Base-by-base conservation (phyloP, 2,329 filamentous ascomycete species). In the Didymella segeticola region DNA sequence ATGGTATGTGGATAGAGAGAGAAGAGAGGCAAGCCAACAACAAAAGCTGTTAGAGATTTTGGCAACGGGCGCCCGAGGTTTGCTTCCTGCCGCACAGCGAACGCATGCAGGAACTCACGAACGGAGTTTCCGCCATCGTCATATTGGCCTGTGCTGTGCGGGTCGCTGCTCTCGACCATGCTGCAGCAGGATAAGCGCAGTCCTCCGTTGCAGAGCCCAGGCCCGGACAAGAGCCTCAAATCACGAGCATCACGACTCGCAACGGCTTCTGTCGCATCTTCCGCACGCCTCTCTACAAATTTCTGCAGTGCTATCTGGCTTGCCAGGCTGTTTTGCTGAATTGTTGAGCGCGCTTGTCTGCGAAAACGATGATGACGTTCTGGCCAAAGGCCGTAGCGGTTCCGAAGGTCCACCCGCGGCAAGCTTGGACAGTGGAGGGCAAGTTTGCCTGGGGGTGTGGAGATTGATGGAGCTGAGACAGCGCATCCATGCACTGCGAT, bases 71-170 rank as follows among this genome's bases (percentile, higher is more conserved):
- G 56, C 60, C 60, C 56, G 60, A 60, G 50, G 55, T 57, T 41
- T 60, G 38, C 52, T 61, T 46, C 43, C 37, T 47, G 46, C 48
- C 62, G 49, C 43, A 42, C 14, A 33, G 20, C 61, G 59, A 60
- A 65, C 56, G 63, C 62, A 64, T 71, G 68, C 68, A 69, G 63
- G 68, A 67, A 69, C 62, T 70, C 61, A 59, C 64, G 64, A 71
- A 37, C 45, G 39, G 51, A 54, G 51, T 42, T 51, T 49, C 51
- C 39, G 69, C 50, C 57, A 62, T 60, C 46, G 62, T 70, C 63
- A 69, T n/a, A n/a, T 69, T 63, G 57, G 64, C 53, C 59, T 60
- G 61, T 66, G 62, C 67, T n/a, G 52, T 53, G 59, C 61, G 42
- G 57, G 43, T 53, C 49, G 56, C 23, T 56, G 62, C 67, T 70